phyloP scores from a whole-genome alignment of 495 filamentous ascomycete genomes.

The Tuber calosporum region DNA sequence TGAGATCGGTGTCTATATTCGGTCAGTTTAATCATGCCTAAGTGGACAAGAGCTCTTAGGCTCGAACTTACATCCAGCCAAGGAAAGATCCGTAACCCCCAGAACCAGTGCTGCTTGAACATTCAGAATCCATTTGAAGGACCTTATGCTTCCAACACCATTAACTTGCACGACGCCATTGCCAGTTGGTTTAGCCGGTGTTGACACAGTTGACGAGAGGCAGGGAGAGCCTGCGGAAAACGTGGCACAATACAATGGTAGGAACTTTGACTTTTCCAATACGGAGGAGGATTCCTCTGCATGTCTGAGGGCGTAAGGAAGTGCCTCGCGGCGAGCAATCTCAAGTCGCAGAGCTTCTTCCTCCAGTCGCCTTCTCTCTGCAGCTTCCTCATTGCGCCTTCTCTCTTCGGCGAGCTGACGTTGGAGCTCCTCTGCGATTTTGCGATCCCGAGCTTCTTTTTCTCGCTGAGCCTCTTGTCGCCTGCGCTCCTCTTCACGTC shows the following conservation, averaged over 20 bases:
- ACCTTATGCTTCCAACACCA: slow-evolving; percentile 14
- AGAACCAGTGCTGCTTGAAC: slow-evolving; percentile 40
- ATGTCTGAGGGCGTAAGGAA: slow-evolving; percentile 36
- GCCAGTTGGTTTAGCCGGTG: slow-evolving; percentile 14
- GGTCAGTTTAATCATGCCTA: slow-evolving; percentile 14
- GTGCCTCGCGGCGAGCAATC: slow-evolving; percentile 27
- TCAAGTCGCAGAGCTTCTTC: slow-evolving; percentile 27
- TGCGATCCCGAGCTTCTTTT: slow-evolving; percentile 30
- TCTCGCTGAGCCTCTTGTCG: slow-evolving; percentile 24
- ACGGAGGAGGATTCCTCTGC: slow-evolving; percentile 16
- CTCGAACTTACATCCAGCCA: slow-evolving; percentile 31
- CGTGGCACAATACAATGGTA: slow-evolving; percentile 34
- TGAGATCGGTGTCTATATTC: slow-evolving; percentile 16
- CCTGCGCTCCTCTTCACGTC: slow-evolving; percentile 36
- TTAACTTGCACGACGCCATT: slow-evolving; percentile 21
- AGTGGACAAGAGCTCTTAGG: not conserved
- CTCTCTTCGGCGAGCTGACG: slow-evolving; percentile 31
- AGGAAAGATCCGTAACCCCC: slow-evolving; percentile 32
- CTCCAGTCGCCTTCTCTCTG: slow-evolving; percentile 12
- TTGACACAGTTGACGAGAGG: slow-evolving; percentile 6
- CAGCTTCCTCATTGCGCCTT: slow-evolving; percentile 23
- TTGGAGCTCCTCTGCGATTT: slow-evolving; percentile 33
- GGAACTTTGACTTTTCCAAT: slow-evolving; percentile 20
- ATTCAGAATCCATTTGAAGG: slow-evolving; percentile 38
- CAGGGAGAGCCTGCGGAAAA: slow-evolving; percentile 15